A percentile compares a stretch with the other conserved stretches of the same genome.
These are phyloP conservation scores for Bruguiera parviflora DNA, from an alignment of 345 rosid species.

Conservation along the genomic window DNA sequence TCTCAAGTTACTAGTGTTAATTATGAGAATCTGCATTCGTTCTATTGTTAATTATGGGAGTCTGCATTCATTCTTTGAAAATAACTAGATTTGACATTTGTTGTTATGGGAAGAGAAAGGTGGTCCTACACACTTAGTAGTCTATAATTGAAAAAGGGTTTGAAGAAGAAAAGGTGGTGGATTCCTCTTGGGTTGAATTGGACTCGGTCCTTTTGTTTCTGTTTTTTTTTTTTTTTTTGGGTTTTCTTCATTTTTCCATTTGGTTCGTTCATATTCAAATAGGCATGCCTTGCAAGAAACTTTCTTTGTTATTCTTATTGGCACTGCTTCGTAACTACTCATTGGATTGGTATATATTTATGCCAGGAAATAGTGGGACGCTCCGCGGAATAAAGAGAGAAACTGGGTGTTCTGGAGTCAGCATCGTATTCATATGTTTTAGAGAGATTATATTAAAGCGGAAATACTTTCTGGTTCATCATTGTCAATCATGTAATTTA, in stretches of 20 bases:
- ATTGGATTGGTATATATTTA: background rate
- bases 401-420: too few relatives aligned
- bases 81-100: too few relatives aligned
- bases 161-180: background rate
- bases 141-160: background rate
- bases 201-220: constrained; percentile 30
- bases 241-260: background rate
- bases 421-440: too few relatives aligned
- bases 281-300: constrained; percentile 9
- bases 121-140: background rate
- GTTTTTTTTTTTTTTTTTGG: constrained; percentile 9
- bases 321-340: background rate
- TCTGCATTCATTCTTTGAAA: too few relatives aligned
- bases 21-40: too few relatives aligned
- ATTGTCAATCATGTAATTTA: background rate
- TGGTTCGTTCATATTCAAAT: constrained; percentile 15
- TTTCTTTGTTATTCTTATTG: background rate
- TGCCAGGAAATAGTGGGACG: too few relatives aligned
- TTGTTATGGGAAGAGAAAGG: background rate
- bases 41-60: too few relatives aligned
- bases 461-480: background rate
- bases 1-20: too few relatives aligned
- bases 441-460: too few relatives aligned
- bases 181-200: constrained; percentile 1
- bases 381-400: too few relatives aligned